These are phyloP conservation scores for Piromyces sp. DNA, from an alignment of 192 early-diverging fungal species.

Conservation along the genomic window DNA sequence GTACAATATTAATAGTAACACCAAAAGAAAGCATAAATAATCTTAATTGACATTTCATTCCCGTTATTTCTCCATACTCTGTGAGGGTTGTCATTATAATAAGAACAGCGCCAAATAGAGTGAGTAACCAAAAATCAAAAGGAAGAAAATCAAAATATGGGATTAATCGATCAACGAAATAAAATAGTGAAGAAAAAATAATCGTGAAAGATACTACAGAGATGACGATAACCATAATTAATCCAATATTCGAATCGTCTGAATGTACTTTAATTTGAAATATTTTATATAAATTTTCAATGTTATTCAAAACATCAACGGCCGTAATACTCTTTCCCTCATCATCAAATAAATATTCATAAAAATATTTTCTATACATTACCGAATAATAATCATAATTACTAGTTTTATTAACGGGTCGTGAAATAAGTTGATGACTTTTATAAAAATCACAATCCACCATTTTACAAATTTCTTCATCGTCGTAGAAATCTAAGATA, in stretches of 20 bases:
- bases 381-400: background rate
- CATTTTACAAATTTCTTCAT: background rate
- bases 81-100: background rate
- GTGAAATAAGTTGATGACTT: background rate
- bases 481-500: background rate
- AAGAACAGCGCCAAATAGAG: background rate
- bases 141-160: background rate
- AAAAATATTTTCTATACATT: background rate
- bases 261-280: too few species aligned
- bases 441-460: background rate
- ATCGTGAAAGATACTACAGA: too few species aligned
- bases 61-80: background rate
- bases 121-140: background rate
- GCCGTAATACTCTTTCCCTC: background rate
- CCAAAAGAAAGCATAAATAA: background rate
- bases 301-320: too few species aligned
- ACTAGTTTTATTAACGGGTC: background rate
- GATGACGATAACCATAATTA: too few species aligned
- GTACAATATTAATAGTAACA: background rate
- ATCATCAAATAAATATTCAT: background rate
- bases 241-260: too few species aligned
- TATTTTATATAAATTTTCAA: too few species aligned
- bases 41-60: background rate
- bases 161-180: too few species aligned
- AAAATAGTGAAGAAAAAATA: too few species aligned